Conservation (phyloP, 2,329 filamentous ascomycete species). For the Aspergillus alliaceus region DNA sequence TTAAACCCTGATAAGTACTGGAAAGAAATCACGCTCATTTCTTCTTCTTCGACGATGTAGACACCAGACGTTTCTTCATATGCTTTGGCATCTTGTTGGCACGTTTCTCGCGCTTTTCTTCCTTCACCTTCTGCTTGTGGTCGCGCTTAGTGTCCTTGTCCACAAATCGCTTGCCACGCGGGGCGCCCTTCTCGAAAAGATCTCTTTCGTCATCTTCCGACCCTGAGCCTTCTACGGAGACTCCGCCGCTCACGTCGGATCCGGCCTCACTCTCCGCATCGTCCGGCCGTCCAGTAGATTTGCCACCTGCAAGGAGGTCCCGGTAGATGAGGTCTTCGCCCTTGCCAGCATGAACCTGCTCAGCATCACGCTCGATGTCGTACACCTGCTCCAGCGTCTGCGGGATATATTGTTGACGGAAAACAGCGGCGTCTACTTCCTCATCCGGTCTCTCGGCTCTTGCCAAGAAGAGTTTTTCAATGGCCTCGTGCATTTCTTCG, state of each 20-base stretch:
- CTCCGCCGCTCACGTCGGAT: constrained; percentile 36
- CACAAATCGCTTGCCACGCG: constrained; percentile 80
- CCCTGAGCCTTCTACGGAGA: constrained; percentile 31
- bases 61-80: constrained; percentile 69
- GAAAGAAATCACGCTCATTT: constrained; percentile 25
- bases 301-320: constrained; percentile 73
- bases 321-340: constrained; percentile 80
- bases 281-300: constrained; percentile 24
- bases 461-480: constrained; percentile 68
- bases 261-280: constrained; percentile 38
- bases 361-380: constrained; percentile 87
- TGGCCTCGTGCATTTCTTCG: constrained; percentile 58
- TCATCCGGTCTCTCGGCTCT: constrained; percentile 51
- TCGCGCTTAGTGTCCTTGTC: constrained; percentile 87
- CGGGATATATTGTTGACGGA: constrained; percentile 93
- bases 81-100: constrained; percentile 97
- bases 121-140: constrained; percentile 90
- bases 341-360: constrained; percentile 71
- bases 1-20: not conserved
- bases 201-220: constrained; percentile 46
- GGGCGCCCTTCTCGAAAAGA: constrained; percentile 64
- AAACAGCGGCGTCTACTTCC: constrained; percentile 85
- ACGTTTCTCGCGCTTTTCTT: constrained; percentile 89
- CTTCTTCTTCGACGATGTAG: constrained; percentile 34
- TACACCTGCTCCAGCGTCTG: constrained; percentile 96